phyloP scores from a whole-genome alignment of 192 early-diverging fungal species.

The Helicostylum pulchrum region DNA sequence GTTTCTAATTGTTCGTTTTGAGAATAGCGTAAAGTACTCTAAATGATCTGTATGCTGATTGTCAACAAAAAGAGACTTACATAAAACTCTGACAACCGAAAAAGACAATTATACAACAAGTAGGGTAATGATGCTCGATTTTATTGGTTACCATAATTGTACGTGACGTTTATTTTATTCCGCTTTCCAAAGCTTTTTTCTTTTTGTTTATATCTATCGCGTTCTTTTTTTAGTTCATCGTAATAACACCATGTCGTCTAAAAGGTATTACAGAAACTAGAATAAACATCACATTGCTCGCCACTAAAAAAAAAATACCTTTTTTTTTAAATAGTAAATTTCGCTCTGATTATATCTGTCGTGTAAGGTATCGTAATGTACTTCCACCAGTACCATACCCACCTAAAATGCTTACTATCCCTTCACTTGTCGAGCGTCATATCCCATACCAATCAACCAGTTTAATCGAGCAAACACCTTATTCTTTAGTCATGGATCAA shows the following conservation, averaged over 20 bases:
- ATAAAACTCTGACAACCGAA: too few species aligned
- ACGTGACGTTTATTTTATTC: neutral
- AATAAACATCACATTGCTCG: neutral
- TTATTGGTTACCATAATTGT: neutral
- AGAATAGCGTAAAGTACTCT: too few species aligned
- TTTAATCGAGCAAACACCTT: constrained; percentile 41
- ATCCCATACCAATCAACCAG: constrained; percentile 44
- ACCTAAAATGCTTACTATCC: constrained; percentile 44
- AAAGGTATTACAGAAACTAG: neutral
- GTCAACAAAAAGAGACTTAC: too few species aligned
- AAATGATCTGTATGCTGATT: too few species aligned
- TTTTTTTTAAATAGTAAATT: constrained; percentile 9
- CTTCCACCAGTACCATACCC: constrained; percentile 47
- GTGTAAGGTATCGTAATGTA: constrained; percentile 49
- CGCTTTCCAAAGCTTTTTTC: neutral
- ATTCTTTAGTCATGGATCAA: constrained; percentile 44
- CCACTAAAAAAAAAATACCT: neutral
- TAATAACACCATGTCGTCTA: neutral
- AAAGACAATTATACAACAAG: too few species aligned
- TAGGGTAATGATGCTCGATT: neutral
- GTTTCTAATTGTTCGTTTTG: too few species aligned
- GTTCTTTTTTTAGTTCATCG: neutral
- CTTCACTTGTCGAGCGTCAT: constrained; percentile 42
- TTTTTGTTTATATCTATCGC: neutral
- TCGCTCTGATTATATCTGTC: constrained; percentile 34